These are phyloP conservation scores for Powellomyces hirtus DNA, from an alignment of 192 early-diverging fungal species.

Conservation along the genomic window DNA sequence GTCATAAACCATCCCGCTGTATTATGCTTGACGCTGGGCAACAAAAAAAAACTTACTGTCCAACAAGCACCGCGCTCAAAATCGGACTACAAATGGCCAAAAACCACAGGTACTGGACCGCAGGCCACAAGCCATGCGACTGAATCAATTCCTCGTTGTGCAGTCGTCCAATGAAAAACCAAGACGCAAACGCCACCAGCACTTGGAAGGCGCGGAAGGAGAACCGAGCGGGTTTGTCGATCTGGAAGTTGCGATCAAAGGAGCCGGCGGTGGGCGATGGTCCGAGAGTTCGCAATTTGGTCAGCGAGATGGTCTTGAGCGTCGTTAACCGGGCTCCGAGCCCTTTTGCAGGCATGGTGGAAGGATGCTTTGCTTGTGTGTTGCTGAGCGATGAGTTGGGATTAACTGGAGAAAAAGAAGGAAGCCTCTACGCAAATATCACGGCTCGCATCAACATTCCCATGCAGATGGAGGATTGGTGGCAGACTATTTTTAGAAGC, in stretches of 20 bases:
- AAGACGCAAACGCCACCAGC: constrained; percentile 26
- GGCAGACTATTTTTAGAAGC: too few relatives aligned
- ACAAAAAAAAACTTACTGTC: constrained; percentile 27
- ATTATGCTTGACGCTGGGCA: not conserved
- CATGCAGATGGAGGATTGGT: too few relatives aligned
- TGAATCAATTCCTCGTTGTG: constrained; percentile 8
- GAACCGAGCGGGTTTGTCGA: constrained; percentile 41
- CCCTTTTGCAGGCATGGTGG: constrained; percentile 2
- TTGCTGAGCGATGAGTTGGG: too few relatives aligned
- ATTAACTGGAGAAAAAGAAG: too few relatives aligned
- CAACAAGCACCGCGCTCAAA: constrained; percentile 33
- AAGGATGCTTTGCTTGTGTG: too few relatives aligned
- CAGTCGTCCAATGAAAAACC: constrained; percentile 33
- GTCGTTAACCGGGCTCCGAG: constrained; percentile 2
- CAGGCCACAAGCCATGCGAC: not conserved
- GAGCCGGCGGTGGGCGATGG: constrained; percentile 11
- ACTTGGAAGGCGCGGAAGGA: constrained; percentile 35
- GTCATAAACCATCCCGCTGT: not conserved
- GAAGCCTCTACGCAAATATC: too few relatives aligned
- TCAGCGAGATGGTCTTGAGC: constrained; percentile 13
- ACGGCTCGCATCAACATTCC: too few relatives aligned
- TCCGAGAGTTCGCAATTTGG: not conserved
- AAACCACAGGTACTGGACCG: constrained; percentile 38
- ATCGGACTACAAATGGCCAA: constrained; percentile 28
- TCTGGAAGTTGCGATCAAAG: constrained; percentile 40